phyloP scores from a whole-genome alignment of 2,329 filamentous ascomycete species.

The Paecilomyces formosus region DNA sequence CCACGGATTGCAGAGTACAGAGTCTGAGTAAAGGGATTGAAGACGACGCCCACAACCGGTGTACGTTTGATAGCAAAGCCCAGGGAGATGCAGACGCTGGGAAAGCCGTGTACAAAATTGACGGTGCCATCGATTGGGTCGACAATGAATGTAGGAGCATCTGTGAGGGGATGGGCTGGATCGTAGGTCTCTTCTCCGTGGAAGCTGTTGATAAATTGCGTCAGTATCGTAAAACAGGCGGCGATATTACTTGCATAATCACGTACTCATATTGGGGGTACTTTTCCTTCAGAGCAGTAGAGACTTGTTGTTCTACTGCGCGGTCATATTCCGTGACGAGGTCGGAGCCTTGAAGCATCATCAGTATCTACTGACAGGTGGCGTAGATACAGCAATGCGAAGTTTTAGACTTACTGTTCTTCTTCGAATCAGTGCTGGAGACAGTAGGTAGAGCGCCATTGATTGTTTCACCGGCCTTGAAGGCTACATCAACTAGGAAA shows the following conservation, averaged over 20 bases:
- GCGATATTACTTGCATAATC: background rate
- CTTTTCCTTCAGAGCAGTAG: slow-evolving; percentile 39
- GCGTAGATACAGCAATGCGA: background rate
- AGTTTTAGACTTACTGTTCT: slow-evolving; percentile 31
- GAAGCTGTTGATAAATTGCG: slow-evolving; percentile 27
- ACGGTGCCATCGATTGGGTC: slow-evolving; percentile 60
- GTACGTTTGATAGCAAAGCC: slow-evolving; percentile 45
- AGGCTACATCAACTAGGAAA: slow-evolving; percentile 31
- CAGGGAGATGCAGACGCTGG: slow-evolving; percentile 52
- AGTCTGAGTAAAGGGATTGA: slow-evolving; percentile 51
- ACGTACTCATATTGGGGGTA: slow-evolving; percentile 47
- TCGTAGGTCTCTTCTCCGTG: slow-evolving; percentile 56
- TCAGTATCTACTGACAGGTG: background rate
- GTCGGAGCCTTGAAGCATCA: slow-evolving; percentile 42
- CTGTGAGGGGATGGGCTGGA: slow-evolving; percentile 44
- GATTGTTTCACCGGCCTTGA: slow-evolving; percentile 36
- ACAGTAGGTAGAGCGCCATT: slow-evolving; percentile 33
- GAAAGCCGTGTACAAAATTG: slow-evolving; percentile 57
- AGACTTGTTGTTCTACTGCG: slow-evolving; percentile 53
- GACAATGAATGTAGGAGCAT: slow-evolving; percentile 52
- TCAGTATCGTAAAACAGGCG: background rate
- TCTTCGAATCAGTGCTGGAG: slow-evolving; percentile 34
- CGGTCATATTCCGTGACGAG: slow-evolving; percentile 58
- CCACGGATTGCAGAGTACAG: slow-evolving; percentile 52
- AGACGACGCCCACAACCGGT: slow-evolving; percentile 53